Base-by-base conservation (phyloP, 2,329 filamentous ascomycete species). In the Cadophora sp. region DNA sequence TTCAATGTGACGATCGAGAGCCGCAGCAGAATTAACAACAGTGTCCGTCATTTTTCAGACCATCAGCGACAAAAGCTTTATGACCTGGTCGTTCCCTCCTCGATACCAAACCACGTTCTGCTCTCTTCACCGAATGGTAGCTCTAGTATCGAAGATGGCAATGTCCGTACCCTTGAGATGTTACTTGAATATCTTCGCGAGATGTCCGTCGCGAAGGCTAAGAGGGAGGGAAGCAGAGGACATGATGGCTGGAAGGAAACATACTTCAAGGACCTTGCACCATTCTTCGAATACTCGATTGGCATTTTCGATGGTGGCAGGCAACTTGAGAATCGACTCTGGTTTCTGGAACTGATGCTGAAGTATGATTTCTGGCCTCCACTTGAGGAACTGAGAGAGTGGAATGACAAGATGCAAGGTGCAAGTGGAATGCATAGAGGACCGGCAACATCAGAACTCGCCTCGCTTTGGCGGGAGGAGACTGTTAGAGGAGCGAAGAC, bases 281-380 rank as follows among this genome's bases (percentile, higher is more conserved):
- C 56, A 7, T 43, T 27, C 14, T 27, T 30, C 13, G 56, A 59
- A 43, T n/a, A 47, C 20, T 22, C 39, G 11, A 24, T 59, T 47
- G 56, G 39, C 3, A 59, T 59, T 18, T 47, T 45, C 16, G 56
- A 59, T 33, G 20, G 14, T 47, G 56, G 56, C 39, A 45, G 16
- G 22, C 39, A 59, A 20, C 56, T 59, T n/a, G 56, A 59, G 39
- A 59, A 47, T 20, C 39, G 56, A 11, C 13, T 59, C 8, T 59
- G 41, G 39, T 59, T 59, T 30, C 41, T 59, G 14, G 11, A 33
- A 22, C 16, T 59, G 14, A 45, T 59, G 39, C 14, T n/a, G 11
- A 20, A 59, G 22, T 30, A 30, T 59, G 39, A 36, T n/a, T 27
- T 41, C 1, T 7, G 22, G 3, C 18, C 24, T n/a, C 39, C 56